These are phyloP conservation scores for Ophiocordyceps australis DNA, from an alignment of 2,329 filamentous ascomycete species.

Conservation along the genomic window DNA sequence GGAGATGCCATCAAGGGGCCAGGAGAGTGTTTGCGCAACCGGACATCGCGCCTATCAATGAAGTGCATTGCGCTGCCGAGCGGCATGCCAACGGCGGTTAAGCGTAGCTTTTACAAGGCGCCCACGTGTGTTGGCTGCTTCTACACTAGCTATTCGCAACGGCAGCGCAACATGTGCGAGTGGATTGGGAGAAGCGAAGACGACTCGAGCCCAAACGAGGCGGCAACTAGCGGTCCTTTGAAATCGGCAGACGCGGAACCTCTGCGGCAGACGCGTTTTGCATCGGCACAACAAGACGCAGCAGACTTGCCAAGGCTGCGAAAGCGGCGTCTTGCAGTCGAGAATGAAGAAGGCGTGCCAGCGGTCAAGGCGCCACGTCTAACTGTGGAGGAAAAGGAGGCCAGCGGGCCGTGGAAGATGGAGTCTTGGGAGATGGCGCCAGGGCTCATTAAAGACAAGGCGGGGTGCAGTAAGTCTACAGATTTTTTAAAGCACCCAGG, in stretches of 20 bases:
- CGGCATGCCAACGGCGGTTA: conserved; percentile 4
- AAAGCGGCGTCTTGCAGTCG: not conserved
- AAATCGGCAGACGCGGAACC: not conserved
- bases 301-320: not conserved
- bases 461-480: conserved; percentile 15
- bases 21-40: conserved; percentile 1
- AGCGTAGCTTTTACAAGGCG: conserved; percentile 5
- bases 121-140: conserved; percentile 12
- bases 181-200: too few species aligned
- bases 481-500: too few species aligned
- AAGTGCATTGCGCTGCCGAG: conserved; percentile 10
- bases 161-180: conserved; percentile 5
- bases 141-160: conserved; percentile 10
- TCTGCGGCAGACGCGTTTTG: not conserved
- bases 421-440: conserved; percentile 27
- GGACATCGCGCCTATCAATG: conserved; percentile 6
- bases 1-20: conserved; percentile 9
- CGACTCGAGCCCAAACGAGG: not conserved
- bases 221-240: not conserved
- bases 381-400: conserved; percentile 5
- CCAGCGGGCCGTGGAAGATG: conserved; percentile 12
- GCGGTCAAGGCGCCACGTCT: not conserved
- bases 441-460: conserved; percentile 15
- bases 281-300: not conserved
- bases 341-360: not conserved